A percentile compares a stretch with the other conserved stretches of the same genome.
phyloP scores from a whole-genome alignment of 345 rosid genomes.

The Isatis tinctoria region DNA sequence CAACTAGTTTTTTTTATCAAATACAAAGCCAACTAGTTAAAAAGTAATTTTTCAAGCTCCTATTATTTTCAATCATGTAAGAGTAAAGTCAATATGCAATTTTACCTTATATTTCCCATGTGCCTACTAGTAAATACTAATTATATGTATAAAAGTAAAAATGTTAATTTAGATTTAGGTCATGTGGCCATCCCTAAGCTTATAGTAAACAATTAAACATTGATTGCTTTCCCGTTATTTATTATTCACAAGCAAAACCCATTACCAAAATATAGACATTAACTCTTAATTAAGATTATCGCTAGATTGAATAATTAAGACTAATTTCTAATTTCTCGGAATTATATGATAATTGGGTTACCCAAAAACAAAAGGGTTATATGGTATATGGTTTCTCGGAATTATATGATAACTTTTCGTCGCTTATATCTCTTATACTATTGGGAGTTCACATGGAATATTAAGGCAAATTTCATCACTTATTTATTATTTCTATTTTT shows the following conservation, averaged over 20 bases:
- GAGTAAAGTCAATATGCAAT: not conserved
- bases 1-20: not conserved
- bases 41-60: not conserved
- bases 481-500: not conserved
- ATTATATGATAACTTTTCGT: not conserved
- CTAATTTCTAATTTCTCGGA: not conserved
- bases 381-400: no score
- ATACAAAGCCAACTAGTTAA: not conserved
- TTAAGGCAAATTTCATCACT: not conserved
- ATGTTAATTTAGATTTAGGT: not conserved
- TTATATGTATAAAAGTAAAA: not conserved
- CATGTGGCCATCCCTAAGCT: constrained; percentile 13
- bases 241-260: constrained; percentile 7
- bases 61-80: constrained; percentile 14
- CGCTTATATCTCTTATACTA: not conserved
- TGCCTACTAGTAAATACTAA: no score
- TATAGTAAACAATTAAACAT: not conserved
- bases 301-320: not conserved
- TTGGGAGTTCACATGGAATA: not conserved
- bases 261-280: not conserved
- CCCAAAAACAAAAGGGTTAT: not conserved
- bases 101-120: constrained; percentile 6
- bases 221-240: not conserved
- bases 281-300: constrained; percentile 1
- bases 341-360: not conserved